Conservation (phyloP, 1,284 basidiomycete species). For the Pseudozyma pruni region DNA sequence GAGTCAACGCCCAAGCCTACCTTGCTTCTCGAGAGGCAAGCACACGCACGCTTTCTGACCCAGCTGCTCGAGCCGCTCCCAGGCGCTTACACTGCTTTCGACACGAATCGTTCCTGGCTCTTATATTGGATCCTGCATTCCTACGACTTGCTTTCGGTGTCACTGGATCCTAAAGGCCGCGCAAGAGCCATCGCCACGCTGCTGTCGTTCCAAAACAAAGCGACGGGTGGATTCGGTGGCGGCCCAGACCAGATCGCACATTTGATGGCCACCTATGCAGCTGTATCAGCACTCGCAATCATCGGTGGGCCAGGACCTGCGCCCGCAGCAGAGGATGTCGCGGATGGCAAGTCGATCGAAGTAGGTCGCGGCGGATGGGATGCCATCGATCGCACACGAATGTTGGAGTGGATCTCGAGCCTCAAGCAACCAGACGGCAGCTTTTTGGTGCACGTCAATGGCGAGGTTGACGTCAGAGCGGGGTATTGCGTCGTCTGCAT, state of each 20-base stretch:
- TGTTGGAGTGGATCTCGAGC: constrained; percentile 90
- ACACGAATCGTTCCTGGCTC: constrained; percentile 65
- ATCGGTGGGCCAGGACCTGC: constrained; percentile 74
- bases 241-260: constrained; percentile 90
- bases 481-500: constrained; percentile 80
- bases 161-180: constrained; percentile 45
- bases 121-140: constrained; percentile 66
- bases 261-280: constrained; percentile 88
- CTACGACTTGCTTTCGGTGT: constrained; percentile 55
- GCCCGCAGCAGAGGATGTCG: constrained; percentile 49
- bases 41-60: constrained; percentile 60
- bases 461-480: constrained; percentile 91
- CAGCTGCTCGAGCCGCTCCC: constrained; percentile 61
- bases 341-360: constrained; percentile 72
- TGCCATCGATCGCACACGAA: constrained; percentile 70
- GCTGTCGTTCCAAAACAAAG: constrained; percentile 61
- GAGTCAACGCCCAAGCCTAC: constrained; percentile 19
- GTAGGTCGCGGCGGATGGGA: constrained; percentile 66
- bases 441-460: constrained; percentile 86
- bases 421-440: constrained; percentile 94
- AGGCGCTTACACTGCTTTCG: constrained; percentile 59
- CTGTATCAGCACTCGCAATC: constrained; percentile 84
- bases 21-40: constrained; percentile 50
- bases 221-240: constrained; percentile 84
- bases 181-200: constrained; percentile 63